A percentile compares a stretch with the other conserved stretches of the same genome.
Conservation (phyloP, 2,329 filamentous ascomycete genomes). For the Botrytis galanthina region DNA sequence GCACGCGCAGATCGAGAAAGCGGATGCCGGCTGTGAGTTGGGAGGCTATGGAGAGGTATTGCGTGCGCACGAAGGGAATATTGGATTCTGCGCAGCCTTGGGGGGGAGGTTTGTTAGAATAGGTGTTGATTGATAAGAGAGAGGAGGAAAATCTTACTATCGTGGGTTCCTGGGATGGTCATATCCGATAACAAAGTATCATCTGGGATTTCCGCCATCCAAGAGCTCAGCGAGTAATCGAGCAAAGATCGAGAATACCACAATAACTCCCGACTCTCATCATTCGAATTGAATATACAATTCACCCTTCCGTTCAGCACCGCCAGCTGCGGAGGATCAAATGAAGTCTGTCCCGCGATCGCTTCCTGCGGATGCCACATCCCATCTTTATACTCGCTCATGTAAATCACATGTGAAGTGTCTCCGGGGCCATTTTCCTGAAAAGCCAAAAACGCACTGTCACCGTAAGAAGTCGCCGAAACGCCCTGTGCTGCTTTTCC, state of each 20-base stretch:
- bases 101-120: background rate
- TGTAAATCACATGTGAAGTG: conserved; percentile 28
- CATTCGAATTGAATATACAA: conserved; percentile 39
- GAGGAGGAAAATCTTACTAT: conserved; percentile 42
- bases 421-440: conserved; percentile 31
- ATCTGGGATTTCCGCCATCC: conserved; percentile 63
- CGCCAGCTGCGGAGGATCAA: conserved; percentile 30
- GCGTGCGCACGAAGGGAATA: conserved; percentile 68
- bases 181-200: conserved; percentile 58
- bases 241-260: conserved; percentile 41
- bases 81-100: conserved; percentile 49
- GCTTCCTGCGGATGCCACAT: conserved; percentile 29
- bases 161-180: conserved; percentile 72
- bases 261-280: conserved; percentile 36
- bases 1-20: conserved; percentile 70
- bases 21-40: conserved; percentile 70
- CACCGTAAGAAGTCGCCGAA: conserved; percentile 40
- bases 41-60: conserved; percentile 58
- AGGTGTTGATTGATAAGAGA: no score
- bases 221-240: conserved; percentile 46
- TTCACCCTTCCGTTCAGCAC: conserved; percentile 38
- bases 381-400: conserved; percentile 31
- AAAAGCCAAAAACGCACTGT: conserved; percentile 38
- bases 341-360: conserved; percentile 27
- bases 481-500: conserved; percentile 38